Conservation (phyloP, 2,329 filamentous ascomycete species). For the Teratosphaeria nubilosa region DNA sequence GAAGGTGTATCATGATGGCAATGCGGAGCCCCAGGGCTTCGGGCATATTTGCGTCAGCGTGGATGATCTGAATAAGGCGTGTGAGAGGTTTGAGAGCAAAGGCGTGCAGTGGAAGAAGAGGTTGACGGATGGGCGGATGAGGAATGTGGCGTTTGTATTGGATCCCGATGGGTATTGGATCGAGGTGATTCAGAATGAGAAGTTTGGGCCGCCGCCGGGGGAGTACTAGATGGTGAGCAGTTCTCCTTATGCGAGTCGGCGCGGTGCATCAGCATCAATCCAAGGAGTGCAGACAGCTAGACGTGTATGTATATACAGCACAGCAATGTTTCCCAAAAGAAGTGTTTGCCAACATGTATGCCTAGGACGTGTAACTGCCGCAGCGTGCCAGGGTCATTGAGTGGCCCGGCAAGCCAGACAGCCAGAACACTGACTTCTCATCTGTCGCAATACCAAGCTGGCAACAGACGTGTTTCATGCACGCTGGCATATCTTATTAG, state of each 20-base stretch:
- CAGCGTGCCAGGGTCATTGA: too few relatives aligned
- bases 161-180: slow-evolving; percentile 77
- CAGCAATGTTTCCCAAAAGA: too few relatives aligned
- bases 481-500: too few relatives aligned
- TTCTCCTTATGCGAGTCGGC: background rate
- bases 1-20: slow-evolving; percentile 88
- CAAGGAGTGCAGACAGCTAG: too few relatives aligned
- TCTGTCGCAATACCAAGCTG: too few relatives aligned
- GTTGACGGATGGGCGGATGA: slow-evolving; percentile 95
- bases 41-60: slow-evolving; percentile 59
- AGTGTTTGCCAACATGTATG: too few relatives aligned
- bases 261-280: background rate
- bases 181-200: slow-evolving; percentile 67
- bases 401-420: too few relatives aligned
- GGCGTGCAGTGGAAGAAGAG: slow-evolving; percentile 90
- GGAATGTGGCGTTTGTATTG: slow-evolving; percentile 82
- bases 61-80: slow-evolving; percentile 3
- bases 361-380: too few relatives aligned
- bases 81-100: slow-evolving; percentile 62
- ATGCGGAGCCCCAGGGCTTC: slow-evolving; percentile 83
- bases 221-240: slow-evolving; percentile 3
- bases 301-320: too few relatives aligned
- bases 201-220: slow-evolving; percentile 34
- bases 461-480: too few relatives aligned
- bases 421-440: too few relatives aligned